phyloP scores from a whole-genome alignment of 1,139 yeast species.

The Debaryomycetaceae sp. region DNA sequence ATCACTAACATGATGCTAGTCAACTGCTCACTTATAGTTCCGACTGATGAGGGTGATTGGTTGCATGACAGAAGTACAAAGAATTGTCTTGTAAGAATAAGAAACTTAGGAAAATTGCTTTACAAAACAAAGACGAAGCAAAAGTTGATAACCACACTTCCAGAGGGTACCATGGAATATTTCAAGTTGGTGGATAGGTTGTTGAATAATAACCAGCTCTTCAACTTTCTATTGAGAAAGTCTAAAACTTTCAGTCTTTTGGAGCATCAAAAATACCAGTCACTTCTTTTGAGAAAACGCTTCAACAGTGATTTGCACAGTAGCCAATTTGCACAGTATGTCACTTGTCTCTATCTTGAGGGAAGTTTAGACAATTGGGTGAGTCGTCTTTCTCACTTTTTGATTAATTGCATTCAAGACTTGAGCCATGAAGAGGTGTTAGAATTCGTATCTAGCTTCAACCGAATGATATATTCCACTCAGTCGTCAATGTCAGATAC shows the following conservation, averaged over 20 bases:
- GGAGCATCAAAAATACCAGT: slow-evolving; percentile 5
- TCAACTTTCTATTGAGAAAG: slow-evolving; percentile 14
- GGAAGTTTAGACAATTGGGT: slow-evolving; percentile 10
- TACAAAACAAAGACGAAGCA: slow-evolving; percentile 6
- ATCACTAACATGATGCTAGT: slow-evolving; percentile 6
- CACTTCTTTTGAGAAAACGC: slow-evolving; percentile 8
- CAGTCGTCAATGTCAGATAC: background rate
- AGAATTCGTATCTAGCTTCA: slow-evolving; percentile 8
- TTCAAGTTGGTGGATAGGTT: slow-evolving; percentile 6
- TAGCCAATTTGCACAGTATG: slow-evolving; percentile 20
- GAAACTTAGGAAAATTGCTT: slow-evolving; percentile 6
- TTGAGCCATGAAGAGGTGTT: slow-evolving; percentile 12
- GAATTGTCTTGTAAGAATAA: slow-evolving; percentile 1
- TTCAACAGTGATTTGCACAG: slow-evolving; percentile 8
- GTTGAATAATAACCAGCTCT: slow-evolving; percentile 13
- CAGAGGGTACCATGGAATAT: slow-evolving; percentile 5
- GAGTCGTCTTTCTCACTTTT: slow-evolving; percentile 6
- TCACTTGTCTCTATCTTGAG: slow-evolving; percentile 9
- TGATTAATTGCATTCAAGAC: slow-evolving; percentile 13
- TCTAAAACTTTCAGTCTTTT: slow-evolving; percentile 11
- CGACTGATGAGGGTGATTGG: slow-evolving; percentile 3
- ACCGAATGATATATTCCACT: slow-evolving; percentile 4
- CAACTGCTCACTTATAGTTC: slow-evolving; percentile 7
- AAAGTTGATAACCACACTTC: slow-evolving; percentile 3
- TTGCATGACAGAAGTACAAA: slow-evolving; percentile 2